A percentile compares a stretch with the other conserved stretches of the same genome.
Evolutionary conservation across 2,329 filamentous ascomycete genomes (phyloP).

Genomic region (Lasiodiplodia hormozganensis): DNA sequence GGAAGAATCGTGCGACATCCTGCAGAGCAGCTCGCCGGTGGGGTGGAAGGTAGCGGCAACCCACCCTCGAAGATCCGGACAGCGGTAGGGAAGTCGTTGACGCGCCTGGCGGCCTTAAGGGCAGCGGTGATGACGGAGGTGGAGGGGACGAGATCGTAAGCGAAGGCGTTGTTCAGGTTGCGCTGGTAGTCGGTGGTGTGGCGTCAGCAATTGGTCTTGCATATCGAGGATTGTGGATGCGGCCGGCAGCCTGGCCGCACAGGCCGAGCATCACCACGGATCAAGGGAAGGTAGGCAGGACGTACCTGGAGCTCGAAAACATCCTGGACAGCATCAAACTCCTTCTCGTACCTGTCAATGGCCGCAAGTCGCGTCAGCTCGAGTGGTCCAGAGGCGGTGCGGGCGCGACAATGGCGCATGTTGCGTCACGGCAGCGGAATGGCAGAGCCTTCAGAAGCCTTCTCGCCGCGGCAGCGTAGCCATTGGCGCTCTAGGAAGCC

Average conservation of each 20-base stretch:
- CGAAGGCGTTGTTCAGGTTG: conserved; percentile 99
- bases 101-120: conserved; percentile 89
- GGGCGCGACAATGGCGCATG: conserved; percentile 2
- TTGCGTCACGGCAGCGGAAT: background rate
- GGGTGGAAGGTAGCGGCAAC: conserved; percentile 38
- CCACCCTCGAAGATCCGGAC: conserved; percentile 98
- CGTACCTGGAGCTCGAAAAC: conserved; percentile 99
- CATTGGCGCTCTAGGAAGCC: conserved; percentile 21
- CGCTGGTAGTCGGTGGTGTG: conserved; percentile 59
- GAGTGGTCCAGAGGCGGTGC: background rate
- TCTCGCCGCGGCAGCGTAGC: background rate
- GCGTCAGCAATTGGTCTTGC: background rate
- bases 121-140: conserved; percentile 89
- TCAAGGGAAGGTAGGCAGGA: conserved; percentile 32
- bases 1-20: background rate
- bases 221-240: background rate
- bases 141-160: conserved; percentile 98
- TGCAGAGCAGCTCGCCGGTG: background rate
- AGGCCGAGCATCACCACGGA: conserved; percentile 17
- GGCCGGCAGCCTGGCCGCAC: conserved; percentile 21
- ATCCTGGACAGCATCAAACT: conserved; percentile 96
- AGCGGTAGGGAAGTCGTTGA: conserved; percentile 98
- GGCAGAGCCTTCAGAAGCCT: conserved; percentile 25
- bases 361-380: conserved; percentile 34
- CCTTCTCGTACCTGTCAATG: conserved; percentile 89